Base-by-base conservation (phyloP, 2,329 filamentous ascomycete species). In the Tolypocladium tundrense region DNA sequence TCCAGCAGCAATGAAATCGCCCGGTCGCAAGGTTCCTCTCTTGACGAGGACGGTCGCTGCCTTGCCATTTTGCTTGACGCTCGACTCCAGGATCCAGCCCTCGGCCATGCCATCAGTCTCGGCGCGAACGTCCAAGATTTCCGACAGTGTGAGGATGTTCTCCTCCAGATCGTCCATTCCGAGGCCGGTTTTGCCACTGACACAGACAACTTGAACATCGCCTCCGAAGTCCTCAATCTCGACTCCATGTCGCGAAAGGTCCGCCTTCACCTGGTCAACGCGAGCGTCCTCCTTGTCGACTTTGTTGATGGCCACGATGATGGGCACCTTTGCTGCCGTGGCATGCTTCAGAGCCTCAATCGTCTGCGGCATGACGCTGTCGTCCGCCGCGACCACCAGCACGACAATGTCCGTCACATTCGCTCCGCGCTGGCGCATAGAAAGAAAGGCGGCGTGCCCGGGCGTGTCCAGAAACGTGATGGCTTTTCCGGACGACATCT, bases 381-480 rank as follows among this genome's bases (percentile, higher is more conserved):
- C 95, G 69, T 99, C 94, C 10, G 93, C 93, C 8, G 94, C 94
- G 27, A 99, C 93, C 0, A 99, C 94, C 24, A 99, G 77, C 48
- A 99, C 88, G 16, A 99, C 91, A 64, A 99, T 97, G 69, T 99
- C 94, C 0, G 95, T 99, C 54, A 97, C 91, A 61, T 93, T 91
- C 39, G 94, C 95, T 62, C 94, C 95, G 64, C 94, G 87, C 70
- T 96, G 90, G 39, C 94, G 88, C 94, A 99, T 99, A 43, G 88
- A 89, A 63, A 97, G 76, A 73, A 99, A 99, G 0, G 94, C 95
- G 35, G 93, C 91, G 74, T 99, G 94, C 1, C 94, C 94, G 1
- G 94, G 94, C 0, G 94, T 99, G 69, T 99, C 94, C 35, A 99
- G 80, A 77, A 99, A 99, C 0, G 95, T 99, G 64, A 99, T 96